Base-by-base conservation (phyloP, 2,329 filamentous ascomycete species). In the Penicillium capsulatum region DNA sequence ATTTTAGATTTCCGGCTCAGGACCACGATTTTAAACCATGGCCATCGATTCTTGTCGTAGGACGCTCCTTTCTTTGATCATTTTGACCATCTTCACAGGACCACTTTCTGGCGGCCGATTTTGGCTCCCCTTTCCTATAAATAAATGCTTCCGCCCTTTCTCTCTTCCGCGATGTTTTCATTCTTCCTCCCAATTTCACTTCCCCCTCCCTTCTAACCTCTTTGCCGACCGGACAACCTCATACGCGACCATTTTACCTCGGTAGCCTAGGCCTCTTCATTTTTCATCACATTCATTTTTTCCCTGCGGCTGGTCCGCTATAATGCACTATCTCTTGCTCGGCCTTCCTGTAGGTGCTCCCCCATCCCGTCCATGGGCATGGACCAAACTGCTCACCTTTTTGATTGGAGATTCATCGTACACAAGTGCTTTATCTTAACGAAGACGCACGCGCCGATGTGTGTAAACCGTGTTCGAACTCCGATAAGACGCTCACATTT, bases 261-360 rank as follows among this genome's bases (percentile, higher is more conserved):
- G 34, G 20, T 42, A 31, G 14, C 34, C 39, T 36, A 14, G 24
- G 16, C 39, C 33, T 30, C 26, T 43, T 32, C 32, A 19, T 40
- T 27, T 29, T 40, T 44, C 27, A 40, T 40, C 34, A n/a, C 27
- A 31, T 42, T 42, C 24, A 37, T 15, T 43, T 36, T 30, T 38
- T 34, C 31, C 35, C 26, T 26, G 34, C 34, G 40, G 40, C 40
- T 43, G 40, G 40, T 38, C 40, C 40, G 34, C 40, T 43, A 38
- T 34, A 43, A 43, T 43, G 40, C 34, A 27, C 28, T 38, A 22
- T 34, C 40, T 43, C 22, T 28, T 10, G 24, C 29, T 43, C 40
- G 22, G 40, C 31, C 34, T 43, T 38, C 40, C 40, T 38, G 40
- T 43, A 43, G 38, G 34, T 43, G 38, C 38, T 37, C 34, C 39